A percentile compares a stretch with the other conserved stretches of the same genome.
These are phyloP conservation scores for Yamadazyma kanchanaburiensis DNA, from an alignment of 1,139 yeast genomes.

Conservation along the genomic window DNA sequence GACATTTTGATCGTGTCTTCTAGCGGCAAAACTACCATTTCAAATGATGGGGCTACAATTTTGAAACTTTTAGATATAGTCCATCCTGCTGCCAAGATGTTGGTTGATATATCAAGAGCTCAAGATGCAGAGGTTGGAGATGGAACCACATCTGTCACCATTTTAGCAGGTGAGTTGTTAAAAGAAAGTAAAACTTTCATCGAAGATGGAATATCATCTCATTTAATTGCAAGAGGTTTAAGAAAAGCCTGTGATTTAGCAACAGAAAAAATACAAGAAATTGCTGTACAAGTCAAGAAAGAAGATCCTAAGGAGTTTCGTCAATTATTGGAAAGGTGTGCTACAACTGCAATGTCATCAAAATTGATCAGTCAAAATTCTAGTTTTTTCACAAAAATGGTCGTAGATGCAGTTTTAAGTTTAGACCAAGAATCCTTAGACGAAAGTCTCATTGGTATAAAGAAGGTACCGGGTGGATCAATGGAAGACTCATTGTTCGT, in stretches of 20 bases:
- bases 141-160: conserved; percentile 95
- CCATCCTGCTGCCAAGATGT: conserved; percentile 95
- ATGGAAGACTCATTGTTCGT: conserved; percentile 89
- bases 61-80: conserved; percentile 89
- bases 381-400: conserved; percentile 90
- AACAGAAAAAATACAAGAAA: conserved; percentile 64
- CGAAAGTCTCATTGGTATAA: conserved; percentile 88
- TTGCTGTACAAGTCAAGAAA: conserved; percentile 66
- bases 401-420: conserved; percentile 88
- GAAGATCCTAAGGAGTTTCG: conserved; percentile 53
- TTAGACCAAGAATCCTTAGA: conserved; percentile 83
- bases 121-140: conserved; percentile 99
- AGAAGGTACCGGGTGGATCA: conserved; percentile 94
- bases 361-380: conserved; percentile 87
- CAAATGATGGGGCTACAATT: conserved; percentile 98
- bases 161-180: conserved; percentile 90
- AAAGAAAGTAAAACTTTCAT: conserved; percentile 87
- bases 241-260: conserved; percentile 81
- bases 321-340: conserved; percentile 84
- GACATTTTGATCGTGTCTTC: conserved; percentile 86
- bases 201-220: conserved; percentile 94
- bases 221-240: conserved; percentile 83
- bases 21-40: conserved; percentile 85
- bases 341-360: conserved; percentile 96
- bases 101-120: conserved; percentile 92